A percentile compares a stretch with the other conserved stretches of the same genome.
Evolutionary conservation across 148 eudicot genomes (phyloP).

Genomic region (Vaccinium myrtillus): DNA sequence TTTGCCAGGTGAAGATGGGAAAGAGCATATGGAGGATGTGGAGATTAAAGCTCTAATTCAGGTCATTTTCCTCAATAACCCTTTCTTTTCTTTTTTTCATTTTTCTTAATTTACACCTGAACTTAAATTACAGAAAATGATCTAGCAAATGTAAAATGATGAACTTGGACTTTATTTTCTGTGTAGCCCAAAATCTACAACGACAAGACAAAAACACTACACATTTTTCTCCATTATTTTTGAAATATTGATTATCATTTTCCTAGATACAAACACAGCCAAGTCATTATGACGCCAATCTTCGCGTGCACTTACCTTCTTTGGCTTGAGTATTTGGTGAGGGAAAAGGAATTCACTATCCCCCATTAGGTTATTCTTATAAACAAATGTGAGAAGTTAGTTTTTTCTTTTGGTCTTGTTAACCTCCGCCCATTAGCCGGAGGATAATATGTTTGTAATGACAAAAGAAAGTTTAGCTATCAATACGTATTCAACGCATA

Average conservation of each 20-base stretch:
- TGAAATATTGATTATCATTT: not conserved
- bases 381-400: no score
- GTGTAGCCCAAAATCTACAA: not conserved
- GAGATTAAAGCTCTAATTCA: conserved; percentile 94
- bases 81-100: not conserved
- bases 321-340: not conserved
- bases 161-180: not conserved
- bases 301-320: not conserved
- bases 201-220: not conserved
- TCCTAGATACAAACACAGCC: not conserved
- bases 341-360: not conserved
- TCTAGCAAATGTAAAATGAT: not conserved
- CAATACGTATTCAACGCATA: no score
- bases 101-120: not conserved
- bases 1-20: conserved; percentile 87
- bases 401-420: no score
- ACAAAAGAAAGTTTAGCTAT: no score
- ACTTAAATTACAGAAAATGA: not conserved
- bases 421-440: no score
- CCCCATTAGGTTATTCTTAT: not conserved
- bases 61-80: conserved; percentile 31
- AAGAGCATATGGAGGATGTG: conserved; percentile 68
- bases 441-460: no score
- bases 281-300: not conserved
- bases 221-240: not conserved